These are phyloP conservation scores for Sporothrix curviconia DNA, from an alignment of 2,329 filamentous ascomycete species.

Conservation along the genomic window DNA sequence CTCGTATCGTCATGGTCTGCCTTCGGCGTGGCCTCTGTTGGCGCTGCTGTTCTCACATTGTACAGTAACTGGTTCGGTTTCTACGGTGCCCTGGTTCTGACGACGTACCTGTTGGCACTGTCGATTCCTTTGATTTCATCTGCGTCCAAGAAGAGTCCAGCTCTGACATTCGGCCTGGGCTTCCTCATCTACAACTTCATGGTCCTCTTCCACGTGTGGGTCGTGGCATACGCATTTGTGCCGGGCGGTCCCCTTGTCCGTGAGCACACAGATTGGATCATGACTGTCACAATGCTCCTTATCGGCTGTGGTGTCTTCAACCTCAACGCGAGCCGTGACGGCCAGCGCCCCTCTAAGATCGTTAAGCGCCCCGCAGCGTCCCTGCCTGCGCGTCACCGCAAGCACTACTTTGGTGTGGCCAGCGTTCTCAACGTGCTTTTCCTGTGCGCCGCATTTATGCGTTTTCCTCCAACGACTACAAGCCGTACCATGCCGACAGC, in stretches of 20 bases:
- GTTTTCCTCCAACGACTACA: conserved; percentile 93
- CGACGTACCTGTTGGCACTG: conserved; percentile 76
- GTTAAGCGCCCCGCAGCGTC: conserved; percentile 28
- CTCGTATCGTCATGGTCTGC: conserved; percentile 71
- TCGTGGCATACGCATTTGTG: conserved; percentile 96
- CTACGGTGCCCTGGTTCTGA: conserved; percentile 69
- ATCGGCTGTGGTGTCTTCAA: conserved; percentile 83
- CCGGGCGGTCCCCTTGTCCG: conserved; percentile 87
- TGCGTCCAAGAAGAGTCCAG: conserved; percentile 70
- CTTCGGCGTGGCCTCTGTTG: conserved; percentile 70
- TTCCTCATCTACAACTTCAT: conserved; percentile 91
- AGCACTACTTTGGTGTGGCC: conserved; percentile 52
- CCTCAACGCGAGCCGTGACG: conserved; percentile 37
- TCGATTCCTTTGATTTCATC: conserved; percentile 68
- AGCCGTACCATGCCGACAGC: conserved; percentile 79
- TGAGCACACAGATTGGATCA: conserved; percentile 93
- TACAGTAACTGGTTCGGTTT: conserved; percentile 83
- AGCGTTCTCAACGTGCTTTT: conserved; percentile 74
- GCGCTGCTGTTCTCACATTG: conserved; percentile 70
- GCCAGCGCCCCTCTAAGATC: conserved; percentile 36
- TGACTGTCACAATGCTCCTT: conserved; percentile 75
- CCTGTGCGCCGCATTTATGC: conserved; percentile 72
- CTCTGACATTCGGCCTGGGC: conserved; percentile 75
- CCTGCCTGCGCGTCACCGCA: conserved; percentile 37
- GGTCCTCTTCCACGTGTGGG: conserved; percentile 97